Conservation (phyloP, 1,284 basidiomycete species). For the Rhodotorula sp. region DNA sequence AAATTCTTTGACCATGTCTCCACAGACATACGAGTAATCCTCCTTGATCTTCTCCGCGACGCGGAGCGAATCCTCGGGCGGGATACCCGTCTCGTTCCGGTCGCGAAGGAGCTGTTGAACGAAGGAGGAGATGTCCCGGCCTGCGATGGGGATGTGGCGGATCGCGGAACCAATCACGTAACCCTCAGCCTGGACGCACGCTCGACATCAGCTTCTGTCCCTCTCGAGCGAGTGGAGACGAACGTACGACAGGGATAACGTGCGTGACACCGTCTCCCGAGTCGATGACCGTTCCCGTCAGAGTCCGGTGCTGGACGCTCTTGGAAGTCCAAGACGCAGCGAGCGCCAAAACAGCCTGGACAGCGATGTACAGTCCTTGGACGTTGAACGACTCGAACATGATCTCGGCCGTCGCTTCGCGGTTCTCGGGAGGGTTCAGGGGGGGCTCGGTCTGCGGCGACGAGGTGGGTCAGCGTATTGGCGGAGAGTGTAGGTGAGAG, state of each 20-base stretch:
- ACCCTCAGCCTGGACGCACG: constrained; percentile 67
- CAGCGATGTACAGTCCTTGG: constrained; percentile 87
- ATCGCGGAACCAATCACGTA: constrained; percentile 99
- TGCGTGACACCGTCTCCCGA: constrained; percentile 99
- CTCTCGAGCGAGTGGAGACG: not conserved
- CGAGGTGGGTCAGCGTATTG: not conserved
- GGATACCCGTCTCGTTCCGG: constrained; percentile 82
- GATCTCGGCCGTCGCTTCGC: constrained; percentile 98
- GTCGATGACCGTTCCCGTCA: constrained; percentile 90
- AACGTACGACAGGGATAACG: constrained; percentile 78
- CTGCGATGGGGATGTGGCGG: constrained; percentile 98
- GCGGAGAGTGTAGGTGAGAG: too few species aligned
- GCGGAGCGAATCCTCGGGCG: constrained; percentile 92
- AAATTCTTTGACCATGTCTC: constrained; percentile 99
- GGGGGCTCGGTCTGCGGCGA: constrained; percentile 85
- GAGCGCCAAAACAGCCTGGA: constrained; percentile 97
- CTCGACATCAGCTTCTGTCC: constrained; percentile 4
- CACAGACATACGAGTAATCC: constrained; percentile 97
- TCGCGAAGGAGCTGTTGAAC: constrained; percentile 95
- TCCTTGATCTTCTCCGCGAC: constrained; percentile 96
- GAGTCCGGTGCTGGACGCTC: constrained; percentile 61
- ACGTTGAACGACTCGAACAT: constrained; percentile 69
- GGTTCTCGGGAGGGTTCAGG: constrained; percentile 96
- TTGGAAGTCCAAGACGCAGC: constrained; percentile 97
- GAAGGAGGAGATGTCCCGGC: constrained; percentile 95